These are phyloP conservation scores for Hanseniaspora hatyaiensis DNA, from an alignment of 805 yeast species.

Conservation along the genomic window DNA sequence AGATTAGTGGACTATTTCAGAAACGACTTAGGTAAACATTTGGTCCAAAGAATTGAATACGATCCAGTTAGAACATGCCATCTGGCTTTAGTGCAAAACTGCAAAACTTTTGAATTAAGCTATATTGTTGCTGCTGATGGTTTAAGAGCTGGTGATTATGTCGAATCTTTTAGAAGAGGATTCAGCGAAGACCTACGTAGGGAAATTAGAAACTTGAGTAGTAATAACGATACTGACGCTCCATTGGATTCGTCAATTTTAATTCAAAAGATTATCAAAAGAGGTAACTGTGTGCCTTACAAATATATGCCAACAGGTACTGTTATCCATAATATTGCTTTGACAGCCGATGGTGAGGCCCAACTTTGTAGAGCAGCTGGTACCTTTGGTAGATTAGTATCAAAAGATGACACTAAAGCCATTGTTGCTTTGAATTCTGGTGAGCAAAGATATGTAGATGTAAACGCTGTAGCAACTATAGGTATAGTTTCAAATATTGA, in stretches of 20 bases:
- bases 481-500: conserved; percentile 89
- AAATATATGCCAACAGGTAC: conserved; percentile 92
- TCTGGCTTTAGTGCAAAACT: conserved; percentile 70
- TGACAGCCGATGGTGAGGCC: conserved; percentile 64
- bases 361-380: conserved; percentile 92
- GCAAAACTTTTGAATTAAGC: conserved; percentile 47
- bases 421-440: conserved; percentile 78
- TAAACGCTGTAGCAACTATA: conserved; percentile 84
- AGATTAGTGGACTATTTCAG: conserved; percentile 73
- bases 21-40: conserved; percentile 54
- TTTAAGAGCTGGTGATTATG: conserved; percentile 79
- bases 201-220: conserved; percentile 56
- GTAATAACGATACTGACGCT: conserved; percentile 60
- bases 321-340: conserved; percentile 76
- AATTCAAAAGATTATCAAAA: conserved; percentile 73
- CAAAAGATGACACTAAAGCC: conserved; percentile 68
- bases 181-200: conserved; percentile 52
- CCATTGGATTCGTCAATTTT: conserved; percentile 44
- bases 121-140: conserved; percentile 90
- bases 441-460: conserved; percentile 78
- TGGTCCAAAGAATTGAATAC: conserved; percentile 79
- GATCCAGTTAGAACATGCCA: conserved; percentile 93
- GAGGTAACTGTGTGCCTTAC: conserved; percentile 90
- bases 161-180: conserved; percentile 82
- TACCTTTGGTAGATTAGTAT: conserved; percentile 75